Base-by-base conservation (phyloP, 176 grass and related monocot species). In the Oryza longistaminata region DNA sequence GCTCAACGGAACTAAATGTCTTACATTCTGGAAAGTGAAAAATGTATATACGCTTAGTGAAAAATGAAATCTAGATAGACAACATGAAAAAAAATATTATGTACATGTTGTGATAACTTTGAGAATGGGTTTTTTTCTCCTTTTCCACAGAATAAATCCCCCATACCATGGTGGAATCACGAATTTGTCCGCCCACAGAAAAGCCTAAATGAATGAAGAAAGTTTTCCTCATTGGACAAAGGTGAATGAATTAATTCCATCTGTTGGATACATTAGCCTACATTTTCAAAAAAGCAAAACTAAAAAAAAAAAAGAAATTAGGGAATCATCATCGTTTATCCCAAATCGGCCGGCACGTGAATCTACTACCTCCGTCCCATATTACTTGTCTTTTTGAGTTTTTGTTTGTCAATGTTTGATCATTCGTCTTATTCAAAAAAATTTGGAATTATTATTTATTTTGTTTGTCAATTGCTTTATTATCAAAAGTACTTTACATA, bases 301-400 rank as follows among this genome's bases (percentile, higher is more conserved):
- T 37, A 37, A 37, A 37, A 31, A 35, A 31, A 35, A 37, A 37
- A 1, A 37, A 37, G 4, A 21, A 21, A 33, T 3, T 39, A n/a
- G 8, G 31, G 70, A 83, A 74, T 74, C 55, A 10, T 44, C 29
- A 40, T 82, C 66, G 19, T 67, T 81, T 81, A 26, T 22, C 74
- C 13, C 5, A 35, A 50, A 7, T 19, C 16, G 50, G 16, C 71
- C 48, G 34, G 52, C 21, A 7, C 21, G n/a, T 62, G 58, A 62
- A 62, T 60, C 55, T 22, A n/a, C n/a, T n/a, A n/a, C n/a, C n/a
- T n/a, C n/a, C n/a, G n/a, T n/a, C n/a, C n/a, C n/a, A n/a, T n/a
- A n/a, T n/a, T n/a, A n/a, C n/a, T n/a, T n/a, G n/a, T n/a, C n/a
- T n/a, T n/a, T n/a, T n/a, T n/a, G n/a, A n/a, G n/a, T n/a, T n/a